phyloP scores from a whole-genome alignment of 139 green algal species.

The Asterochloris erici region DNA sequence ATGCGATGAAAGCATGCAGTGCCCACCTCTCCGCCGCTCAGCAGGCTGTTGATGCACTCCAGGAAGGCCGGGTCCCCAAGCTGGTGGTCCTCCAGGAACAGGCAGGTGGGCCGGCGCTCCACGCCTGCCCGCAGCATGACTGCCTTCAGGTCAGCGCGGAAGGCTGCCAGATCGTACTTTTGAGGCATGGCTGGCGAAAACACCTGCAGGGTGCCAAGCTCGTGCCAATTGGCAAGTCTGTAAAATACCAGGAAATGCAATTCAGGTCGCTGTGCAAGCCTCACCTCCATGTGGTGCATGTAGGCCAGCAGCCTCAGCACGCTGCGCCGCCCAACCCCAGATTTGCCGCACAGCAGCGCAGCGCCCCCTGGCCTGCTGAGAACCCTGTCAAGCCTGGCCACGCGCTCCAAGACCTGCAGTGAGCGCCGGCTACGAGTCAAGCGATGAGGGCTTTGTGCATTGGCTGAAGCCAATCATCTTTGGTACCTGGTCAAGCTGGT shows the following conservation, averaged over 20 bases:
- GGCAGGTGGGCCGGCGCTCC: conserved; percentile 47
- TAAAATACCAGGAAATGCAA: neutral
- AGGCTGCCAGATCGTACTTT: conserved; percentile 55
- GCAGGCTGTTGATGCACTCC: conserved; percentile 62
- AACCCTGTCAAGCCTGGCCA: conserved; percentile 60
- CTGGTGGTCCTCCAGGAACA: conserved; percentile 79
- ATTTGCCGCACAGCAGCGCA: conserved; percentile 56
- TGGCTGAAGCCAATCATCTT: neutral
- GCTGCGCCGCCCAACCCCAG: conserved; percentile 52
- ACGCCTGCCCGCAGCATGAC: conserved; percentile 52
- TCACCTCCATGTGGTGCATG: conserved; percentile 66
- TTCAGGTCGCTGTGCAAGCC: neutral
- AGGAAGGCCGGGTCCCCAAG: conserved; percentile 44
- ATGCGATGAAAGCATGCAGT: neutral
- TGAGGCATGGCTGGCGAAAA: conserved; percentile 24
- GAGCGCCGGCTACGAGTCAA: no score
- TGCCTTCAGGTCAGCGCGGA: conserved; percentile 68
- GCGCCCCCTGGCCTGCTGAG: conserved; percentile 51
- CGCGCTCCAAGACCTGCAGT: conserved; percentile 44
- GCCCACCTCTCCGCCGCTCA: conserved; percentile 55
- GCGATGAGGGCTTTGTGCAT: no score
- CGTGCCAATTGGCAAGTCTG: neutral
- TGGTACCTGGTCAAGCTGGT: neutral
- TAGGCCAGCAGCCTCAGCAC: conserved; percentile 58
- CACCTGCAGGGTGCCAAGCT: neutral